Percentiles rank a stretch among this genome's conserved stretches.
phyloP scores from a whole-genome alignment of 306 rosid species.

The Begonia loranthoides region DNA sequence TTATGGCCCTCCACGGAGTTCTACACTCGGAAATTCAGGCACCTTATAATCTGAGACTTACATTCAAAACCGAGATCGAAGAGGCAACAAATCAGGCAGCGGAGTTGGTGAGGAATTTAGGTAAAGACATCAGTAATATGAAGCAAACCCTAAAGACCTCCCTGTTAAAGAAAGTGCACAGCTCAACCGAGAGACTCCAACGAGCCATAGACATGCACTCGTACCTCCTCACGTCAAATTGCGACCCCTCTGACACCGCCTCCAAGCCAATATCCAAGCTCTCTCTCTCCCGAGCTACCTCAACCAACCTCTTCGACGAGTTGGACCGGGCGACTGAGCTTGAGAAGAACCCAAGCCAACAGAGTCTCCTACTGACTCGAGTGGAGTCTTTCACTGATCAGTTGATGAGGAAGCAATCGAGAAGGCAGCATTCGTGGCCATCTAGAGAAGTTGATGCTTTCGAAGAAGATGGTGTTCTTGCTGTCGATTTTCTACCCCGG shows the following conservation, averaged over 20 bases:
- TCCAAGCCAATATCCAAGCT: conserved; percentile 26
- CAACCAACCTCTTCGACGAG: conserved; percentile 8
- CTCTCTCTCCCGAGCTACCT: conserved; percentile 10
- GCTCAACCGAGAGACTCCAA: conserved; percentile 41
- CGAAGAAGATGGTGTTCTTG: conserved; percentile 26
- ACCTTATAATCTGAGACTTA: conserved; percentile 39
- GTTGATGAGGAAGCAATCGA: conserved; percentile 32
- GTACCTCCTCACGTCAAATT: conserved; percentile 28
- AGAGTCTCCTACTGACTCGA: conserved; percentile 7
- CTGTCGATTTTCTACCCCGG: conserved; percentile 19
- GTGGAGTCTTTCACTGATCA: conserved; percentile 24
- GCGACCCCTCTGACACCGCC: conserved; percentile 13
- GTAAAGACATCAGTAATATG: conserved; percentile 45
- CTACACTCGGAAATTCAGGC: conserved; percentile 79
- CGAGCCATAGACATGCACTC: conserved; percentile 42
- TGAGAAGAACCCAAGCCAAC: conserved; percentile 11
- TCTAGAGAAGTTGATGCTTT: conserved; percentile 33
- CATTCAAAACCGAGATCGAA: conserved; percentile 40
- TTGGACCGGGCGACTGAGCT: conserved; percentile 13
- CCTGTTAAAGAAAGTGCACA: conserved; percentile 30
- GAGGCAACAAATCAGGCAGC: conserved; percentile 53
- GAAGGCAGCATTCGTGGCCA: conserved; percentile 64
- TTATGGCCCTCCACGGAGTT: conserved; percentile 68
- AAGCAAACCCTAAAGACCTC: conserved; percentile 20
- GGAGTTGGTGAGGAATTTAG: conserved; percentile 37